Evolutionary conservation across 805 yeast genomes (phyloP).

Genomic region (Kuraishia molischiana): DNA sequence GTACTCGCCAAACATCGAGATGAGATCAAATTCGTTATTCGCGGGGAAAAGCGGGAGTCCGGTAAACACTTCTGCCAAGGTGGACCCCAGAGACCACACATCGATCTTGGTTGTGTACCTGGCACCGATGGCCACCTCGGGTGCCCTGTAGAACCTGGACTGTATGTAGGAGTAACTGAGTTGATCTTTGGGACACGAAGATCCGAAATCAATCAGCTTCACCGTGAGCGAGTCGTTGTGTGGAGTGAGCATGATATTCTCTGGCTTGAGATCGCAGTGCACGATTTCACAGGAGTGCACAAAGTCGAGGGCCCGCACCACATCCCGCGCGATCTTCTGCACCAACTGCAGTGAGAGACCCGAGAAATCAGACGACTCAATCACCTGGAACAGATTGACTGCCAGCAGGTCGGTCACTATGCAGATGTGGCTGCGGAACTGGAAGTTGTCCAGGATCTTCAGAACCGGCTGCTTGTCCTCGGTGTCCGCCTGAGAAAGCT

Average conservation of each 20-base stretch:
- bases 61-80: conserved; percentile 75
- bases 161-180: conserved; percentile 40
- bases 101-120: conserved; percentile 45
- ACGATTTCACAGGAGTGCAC: conserved; percentile 49
- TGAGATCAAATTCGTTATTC: conserved; percentile 35
- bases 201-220: conserved; percentile 77
- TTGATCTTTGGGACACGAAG: conserved; percentile 38
- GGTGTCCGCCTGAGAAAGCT: conserved; percentile 21
- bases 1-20: conserved; percentile 29
- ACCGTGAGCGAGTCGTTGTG: conserved; percentile 21
- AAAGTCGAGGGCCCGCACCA: conserved; percentile 48
- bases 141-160: conserved; percentile 71
- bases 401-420: conserved; percentile 68
- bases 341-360: conserved; percentile 37
- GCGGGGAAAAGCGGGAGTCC: conserved; percentile 42
- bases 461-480: conserved; percentile 30
- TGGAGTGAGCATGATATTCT: conserved; percentile 54
- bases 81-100: conserved; percentile 94
- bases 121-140: conserved; percentile 65
- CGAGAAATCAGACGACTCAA: conserved; percentile 37
- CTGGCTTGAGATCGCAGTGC: conserved; percentile 86
- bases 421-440: conserved; percentile 76
- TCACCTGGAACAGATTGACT: conserved; percentile 51
- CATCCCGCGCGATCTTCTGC: conserved; percentile 38
- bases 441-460: conserved; percentile 57